Evolutionary conservation across 345 rosid genomes (phyloP), one percentile per base, ranked within the genome.

Genomic region (Eucalyptus urophylla): DNA sequence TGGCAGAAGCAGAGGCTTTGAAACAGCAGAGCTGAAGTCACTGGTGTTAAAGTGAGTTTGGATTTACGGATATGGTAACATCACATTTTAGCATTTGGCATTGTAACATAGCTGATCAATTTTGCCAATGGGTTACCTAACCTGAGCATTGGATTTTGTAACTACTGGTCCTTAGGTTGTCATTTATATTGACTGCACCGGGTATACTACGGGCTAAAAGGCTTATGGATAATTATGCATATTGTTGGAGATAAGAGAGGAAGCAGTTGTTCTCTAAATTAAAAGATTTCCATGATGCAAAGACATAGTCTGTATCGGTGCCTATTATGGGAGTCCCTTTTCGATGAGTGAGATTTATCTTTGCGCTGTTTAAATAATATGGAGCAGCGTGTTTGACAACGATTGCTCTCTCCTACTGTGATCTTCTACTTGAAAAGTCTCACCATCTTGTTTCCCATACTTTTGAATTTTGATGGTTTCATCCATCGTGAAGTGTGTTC

Each of bases 1-100:
- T 58, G 90, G 97, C 95, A 14, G 98, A 97, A 92, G 99, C 95
- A 8, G 95, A 96, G 80, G 94, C 90, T 89, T 88, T 93, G 91
- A 91, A 89, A 15, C 90, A 90, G 91, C 85, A 65, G n/a, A 50
- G 81, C 83, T 89, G 80, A 89, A 87, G 86, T 50, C 6, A 8
- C 65, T 31, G 50, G 50, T 17, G 2, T 86, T 54, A 16, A 50
- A 50, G 47, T 40, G 85, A 76, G 29, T 76, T 76, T 76, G 47
- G 15, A 40, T 21, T 76, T 37, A 76, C 1, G 47, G 44, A 40
- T 40, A 37, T 37, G 83, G 83, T 76, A 76, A 76, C 47, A 40
- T 76, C 85, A 76, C 4, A 17, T 11, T 76, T 76, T 76, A 40
- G 47, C 85, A 76, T 21, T 76, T 76, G 85, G 85, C 1, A 6